These are phyloP conservation scores for Xerocomellus intermedius DNA, from an alignment of 768 basidiomycete genomes.

Conservation along the genomic window DNA sequence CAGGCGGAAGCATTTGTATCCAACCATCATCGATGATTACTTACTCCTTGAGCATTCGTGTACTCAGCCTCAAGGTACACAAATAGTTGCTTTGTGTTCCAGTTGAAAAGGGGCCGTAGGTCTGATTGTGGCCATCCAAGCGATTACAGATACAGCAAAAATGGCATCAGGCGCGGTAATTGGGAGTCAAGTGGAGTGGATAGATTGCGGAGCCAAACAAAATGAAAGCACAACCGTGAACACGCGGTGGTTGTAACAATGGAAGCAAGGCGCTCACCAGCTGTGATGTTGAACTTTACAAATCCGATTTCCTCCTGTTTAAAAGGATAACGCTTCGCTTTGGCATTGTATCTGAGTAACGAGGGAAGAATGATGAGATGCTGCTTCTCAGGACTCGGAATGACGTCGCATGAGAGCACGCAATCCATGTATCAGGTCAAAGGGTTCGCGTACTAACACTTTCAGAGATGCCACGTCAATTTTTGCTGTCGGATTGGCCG, in stretches of 20 bases:
- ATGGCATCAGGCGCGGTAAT: slow-evolving; percentile 16
- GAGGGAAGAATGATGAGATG: slow-evolving; percentile 10
- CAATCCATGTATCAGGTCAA: slow-evolving; percentile 1
- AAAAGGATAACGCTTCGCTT: slow-evolving; percentile 52
- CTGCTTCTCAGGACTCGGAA: slow-evolving; percentile 9
- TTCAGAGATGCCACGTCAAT: slow-evolving; percentile 64
- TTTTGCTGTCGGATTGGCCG: slow-evolving; percentile 53
- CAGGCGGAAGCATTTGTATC: slow-evolving; percentile 5
- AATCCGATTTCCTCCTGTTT: slow-evolving; percentile 75
- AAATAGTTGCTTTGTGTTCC: slow-evolving; percentile 97
- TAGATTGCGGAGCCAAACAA: slow-evolving; percentile 12
- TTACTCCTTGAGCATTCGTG: slow-evolving; percentile 65
- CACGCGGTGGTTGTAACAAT: slow-evolving; percentile 24
- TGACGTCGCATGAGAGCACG: slow-evolving; percentile 6
- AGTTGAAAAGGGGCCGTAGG: slow-evolving; percentile 80
- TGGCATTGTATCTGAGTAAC: slow-evolving; percentile 43
- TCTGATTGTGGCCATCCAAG: slow-evolving; percentile 44
- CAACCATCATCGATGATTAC: slow-evolving; percentile 26
- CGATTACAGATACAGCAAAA: background rate
- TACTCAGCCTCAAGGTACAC: slow-evolving; percentile 87
- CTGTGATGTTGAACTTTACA: slow-evolving; percentile 76
- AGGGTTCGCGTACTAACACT: slow-evolving; percentile 56
- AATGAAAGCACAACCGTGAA: slow-evolving; percentile 29
- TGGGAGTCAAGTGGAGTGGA: slow-evolving; percentile 7
- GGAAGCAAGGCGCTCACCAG: slow-evolving; percentile 53